phyloP scores from a whole-genome alignment of 129 eudicot genomes.

The Helianthus tuberosus region DNA sequence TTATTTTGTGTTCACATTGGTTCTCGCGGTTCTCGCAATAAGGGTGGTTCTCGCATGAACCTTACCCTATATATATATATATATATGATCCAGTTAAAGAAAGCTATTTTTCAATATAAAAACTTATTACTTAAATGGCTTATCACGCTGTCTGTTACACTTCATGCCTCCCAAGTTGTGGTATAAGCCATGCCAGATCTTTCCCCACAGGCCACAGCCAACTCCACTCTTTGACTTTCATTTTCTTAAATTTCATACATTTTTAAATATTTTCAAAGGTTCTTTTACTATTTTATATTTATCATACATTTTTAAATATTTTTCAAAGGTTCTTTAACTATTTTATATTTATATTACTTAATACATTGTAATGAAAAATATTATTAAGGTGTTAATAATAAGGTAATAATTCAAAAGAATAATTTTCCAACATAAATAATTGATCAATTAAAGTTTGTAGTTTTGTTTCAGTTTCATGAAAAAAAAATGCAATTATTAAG shows the following conservation, averaged over 20 bases:
- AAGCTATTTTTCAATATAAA: not conserved
- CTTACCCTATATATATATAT: no score
- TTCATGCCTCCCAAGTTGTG: slow-evolving; percentile 12
- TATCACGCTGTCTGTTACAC: slow-evolving; percentile 16
- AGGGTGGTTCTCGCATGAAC: no score
- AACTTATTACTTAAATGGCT: not conserved
- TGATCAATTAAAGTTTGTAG: not conserved
- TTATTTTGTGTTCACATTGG: no score
- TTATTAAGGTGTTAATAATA: not conserved
- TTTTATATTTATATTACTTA: not conserved
- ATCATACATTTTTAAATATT: not conserved
- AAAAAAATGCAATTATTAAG: not conserved
- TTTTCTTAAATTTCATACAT: not conserved
- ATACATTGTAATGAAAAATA: not conserved
- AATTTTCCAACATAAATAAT: not conserved
- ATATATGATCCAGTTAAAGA: no score
- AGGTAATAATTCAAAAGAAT: not conserved
- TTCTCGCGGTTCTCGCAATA: no score
- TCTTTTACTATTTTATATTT: not conserved
- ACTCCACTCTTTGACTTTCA: not conserved
- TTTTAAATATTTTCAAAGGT: not conserved
- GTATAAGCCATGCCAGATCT: slow-evolving; percentile 10
- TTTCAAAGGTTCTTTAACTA: not conserved
- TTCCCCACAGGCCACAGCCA: slow-evolving; percentile 13
- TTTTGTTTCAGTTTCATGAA: not conserved